Base-by-base conservation (phyloP, 1,139 yeast species). In the Blastobotrys ciferrii region DNA sequence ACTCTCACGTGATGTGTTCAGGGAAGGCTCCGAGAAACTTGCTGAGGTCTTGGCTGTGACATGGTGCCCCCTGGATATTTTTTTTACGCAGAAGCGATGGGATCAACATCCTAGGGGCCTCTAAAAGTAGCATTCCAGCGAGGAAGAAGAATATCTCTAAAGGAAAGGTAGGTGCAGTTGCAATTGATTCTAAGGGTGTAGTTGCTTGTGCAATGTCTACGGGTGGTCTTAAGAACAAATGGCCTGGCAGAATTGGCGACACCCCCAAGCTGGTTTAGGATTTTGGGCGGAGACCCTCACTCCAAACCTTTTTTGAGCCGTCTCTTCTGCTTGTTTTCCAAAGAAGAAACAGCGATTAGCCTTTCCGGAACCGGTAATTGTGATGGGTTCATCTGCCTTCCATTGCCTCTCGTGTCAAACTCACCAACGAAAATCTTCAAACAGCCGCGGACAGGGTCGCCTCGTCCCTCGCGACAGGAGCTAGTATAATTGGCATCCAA, bases 241-340 rank as follows among this genome's bases (percentile, higher is more conserved):
- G 43, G 5, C 43, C 43, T 4, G 43, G 43, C 5, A 13, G 43
- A 15, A 31, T 41, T 17, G 43, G 43, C 18, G 43, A 41, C 15
- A 41, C 43, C 6, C 43, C 43, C 43, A 41, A 31, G 43, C 43
- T 3, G 43, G 43, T 4, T 4, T 36, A 3, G 43, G 43, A n/a
- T 41, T 41, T 18, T 41, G 43, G 43, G 35, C 43, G 7, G 43
- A 41, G n/a, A 18, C 15, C 13, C 25, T 41, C 15, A 15, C 30
- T 15, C 35, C n/a, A 31, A 23, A 23, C 28, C 28, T 6, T 23
- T 5, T 5, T 23, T 23, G 9, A 23, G 9, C 28, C 28, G 28
- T 9, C 9, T 23, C 28, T 23, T 23, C 28, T 23, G 9, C 9
- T 4, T 31, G 2, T 30, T 31, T 13, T 28, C 17, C 5, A 15